Conservation (phyloP, 257 asterid species). For the Solanum piurae region DNA sequence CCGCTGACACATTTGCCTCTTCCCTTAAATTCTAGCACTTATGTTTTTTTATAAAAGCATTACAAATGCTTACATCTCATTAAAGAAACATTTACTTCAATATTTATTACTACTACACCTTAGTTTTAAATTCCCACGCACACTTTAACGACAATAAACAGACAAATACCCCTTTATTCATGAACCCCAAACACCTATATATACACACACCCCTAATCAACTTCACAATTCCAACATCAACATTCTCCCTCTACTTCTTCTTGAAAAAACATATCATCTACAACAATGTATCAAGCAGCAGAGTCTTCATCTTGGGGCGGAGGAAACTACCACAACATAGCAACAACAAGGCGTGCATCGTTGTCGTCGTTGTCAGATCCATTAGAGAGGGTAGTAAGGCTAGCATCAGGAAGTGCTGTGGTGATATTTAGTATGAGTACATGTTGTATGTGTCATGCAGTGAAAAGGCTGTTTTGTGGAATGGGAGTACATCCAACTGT, state of each 20-base stretch:
- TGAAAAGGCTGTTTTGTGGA: slow-evolving; percentile 33
- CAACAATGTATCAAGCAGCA: slow-evolving; percentile 17
- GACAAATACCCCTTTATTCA: neutral
- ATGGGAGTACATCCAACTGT: slow-evolving; percentile 38
- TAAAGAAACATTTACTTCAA: neutral
- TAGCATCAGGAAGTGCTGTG: slow-evolving; percentile 38
- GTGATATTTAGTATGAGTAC: slow-evolving; percentile 35
- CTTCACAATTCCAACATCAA: neutral
- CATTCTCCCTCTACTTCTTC: neutral
- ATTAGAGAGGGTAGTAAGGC: slow-evolving; percentile 24
- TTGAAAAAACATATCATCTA: neutral
- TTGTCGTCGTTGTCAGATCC: slow-evolving; percentile 9
- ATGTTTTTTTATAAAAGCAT: slow-evolving; percentile 9
- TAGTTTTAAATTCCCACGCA: slow-evolving; percentile 17
- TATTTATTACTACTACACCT: slow-evolving; percentile 1
- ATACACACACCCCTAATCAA: neutral
- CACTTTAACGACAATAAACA: slow-evolving; percentile 36
- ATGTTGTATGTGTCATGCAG: slow-evolving; percentile 46
- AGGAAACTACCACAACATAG: neutral
- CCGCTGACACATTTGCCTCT: slow-evolving; percentile 1
- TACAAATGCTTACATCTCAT: slow-evolving; percentile 13
- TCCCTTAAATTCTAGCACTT: neutral
- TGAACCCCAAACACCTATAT: neutral
- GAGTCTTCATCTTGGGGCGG: slow-evolving; percentile 17
- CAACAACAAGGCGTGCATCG: neutral